Percentiles rank a stretch among this genome's conserved stretches.
Conservation (phyloP, 2,329 filamentous ascomycete species). For the Coniochaeta sp. region DNA sequence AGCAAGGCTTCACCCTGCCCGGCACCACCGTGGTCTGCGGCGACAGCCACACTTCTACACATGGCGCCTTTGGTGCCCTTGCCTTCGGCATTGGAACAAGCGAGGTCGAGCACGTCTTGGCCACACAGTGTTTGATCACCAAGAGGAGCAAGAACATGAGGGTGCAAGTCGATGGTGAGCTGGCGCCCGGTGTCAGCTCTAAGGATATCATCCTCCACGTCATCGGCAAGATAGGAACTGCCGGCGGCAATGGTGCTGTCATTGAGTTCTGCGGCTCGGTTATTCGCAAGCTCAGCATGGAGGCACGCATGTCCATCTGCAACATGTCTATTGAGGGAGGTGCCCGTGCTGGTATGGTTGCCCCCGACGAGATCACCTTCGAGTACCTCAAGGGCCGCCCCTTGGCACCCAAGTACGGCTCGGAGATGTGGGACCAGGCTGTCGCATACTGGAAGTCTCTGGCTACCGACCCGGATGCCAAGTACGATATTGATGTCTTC, state of each 20-base stretch:
- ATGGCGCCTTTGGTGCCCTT: slow-evolving; percentile 90
- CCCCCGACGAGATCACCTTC: slow-evolving; percentile 88
- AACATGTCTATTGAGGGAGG: slow-evolving; percentile 99
- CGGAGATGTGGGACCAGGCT: slow-evolving; percentile 84
- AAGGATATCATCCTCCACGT: slow-evolving; percentile 93
- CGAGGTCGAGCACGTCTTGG: slow-evolving; percentile 96
- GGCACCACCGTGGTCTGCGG: slow-evolving; percentile 96
- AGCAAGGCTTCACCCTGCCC: slow-evolving; percentile 97
- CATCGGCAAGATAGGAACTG: slow-evolving; percentile 90
- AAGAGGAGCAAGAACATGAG: slow-evolving; percentile 98
- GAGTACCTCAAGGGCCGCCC: slow-evolving; percentile 91
- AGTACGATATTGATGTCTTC: slow-evolving; percentile 82
- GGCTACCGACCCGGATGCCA: slow-evolving; percentile 78
- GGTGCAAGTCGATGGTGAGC: slow-evolving; percentile 86
- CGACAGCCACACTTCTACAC: slow-evolving; percentile 96
- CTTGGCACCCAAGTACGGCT: slow-evolving; percentile 76
- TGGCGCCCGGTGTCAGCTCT: slow-evolving; percentile 85
- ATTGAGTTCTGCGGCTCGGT: slow-evolving; percentile 97
- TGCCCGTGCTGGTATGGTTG: slow-evolving; percentile 93
- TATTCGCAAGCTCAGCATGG: slow-evolving; percentile 84
- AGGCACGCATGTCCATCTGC: slow-evolving; percentile 98
- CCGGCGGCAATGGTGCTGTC: slow-evolving; percentile 87
- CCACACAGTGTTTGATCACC: slow-evolving; percentile 91
- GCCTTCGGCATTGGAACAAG: slow-evolving; percentile 97
- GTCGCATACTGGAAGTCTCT: slow-evolving; percentile 81